A percentile compares a stretch with the other conserved stretches of the same genome.
Evolutionary conservation across 148 eudicot species (phyloP).

Genomic region (Polygonum maritimum): DNA sequence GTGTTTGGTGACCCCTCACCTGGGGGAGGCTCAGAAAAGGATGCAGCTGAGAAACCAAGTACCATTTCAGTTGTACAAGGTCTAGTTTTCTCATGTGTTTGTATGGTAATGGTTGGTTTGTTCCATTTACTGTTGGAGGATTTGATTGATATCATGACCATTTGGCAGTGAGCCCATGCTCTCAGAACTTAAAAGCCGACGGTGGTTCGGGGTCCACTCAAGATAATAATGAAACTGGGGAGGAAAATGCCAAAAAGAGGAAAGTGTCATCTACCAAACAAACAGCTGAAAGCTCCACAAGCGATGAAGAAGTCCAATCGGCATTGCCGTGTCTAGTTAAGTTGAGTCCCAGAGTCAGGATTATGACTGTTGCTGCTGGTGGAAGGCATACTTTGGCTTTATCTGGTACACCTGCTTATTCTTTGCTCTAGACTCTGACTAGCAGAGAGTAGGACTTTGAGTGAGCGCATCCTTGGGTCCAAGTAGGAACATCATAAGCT

Average conservation of each 20-base stretch:
- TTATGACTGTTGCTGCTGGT: slow-evolving; percentile 82
- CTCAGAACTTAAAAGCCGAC: slow-evolving; percentile 51
- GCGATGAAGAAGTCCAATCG: slow-evolving; percentile 57
- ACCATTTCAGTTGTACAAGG: slow-evolving; percentile 53
- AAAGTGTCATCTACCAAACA: slow-evolving; percentile 62
- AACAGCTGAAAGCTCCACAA: slow-evolving; percentile 50
- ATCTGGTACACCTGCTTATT: slow-evolving; percentile 48
- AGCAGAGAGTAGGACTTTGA: too few relatives aligned
- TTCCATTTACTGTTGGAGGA: not conserved
- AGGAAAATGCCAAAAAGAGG: slow-evolving; percentile 66
- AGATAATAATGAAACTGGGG: slow-evolving; percentile 55
- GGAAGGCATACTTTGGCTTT: slow-evolving; percentile 88
- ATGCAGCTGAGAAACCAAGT: slow-evolving; percentile 30
- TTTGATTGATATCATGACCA: slow-evolving; percentile 13
- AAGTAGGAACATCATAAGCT: too few relatives aligned
- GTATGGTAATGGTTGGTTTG: not conserved
- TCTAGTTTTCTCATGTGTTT: slow-evolving; percentile 11
- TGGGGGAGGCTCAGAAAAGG: slow-evolving; percentile 45
- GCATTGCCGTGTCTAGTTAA: slow-evolving; percentile 78
- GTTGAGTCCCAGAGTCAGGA: slow-evolving; percentile 67
- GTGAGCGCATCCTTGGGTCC: too few relatives aligned
- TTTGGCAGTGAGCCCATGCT: slow-evolving; percentile 61
- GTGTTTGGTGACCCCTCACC: slow-evolving; percentile 50
- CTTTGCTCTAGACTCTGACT: too few relatives aligned
- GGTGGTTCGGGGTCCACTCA: slow-evolving; percentile 31